A percentile compares a stretch with the other conserved stretches of the same genome.
Conservation (phyloP, 495 filamentous ascomycete species). For the Daldinia caldariorum region DNA sequence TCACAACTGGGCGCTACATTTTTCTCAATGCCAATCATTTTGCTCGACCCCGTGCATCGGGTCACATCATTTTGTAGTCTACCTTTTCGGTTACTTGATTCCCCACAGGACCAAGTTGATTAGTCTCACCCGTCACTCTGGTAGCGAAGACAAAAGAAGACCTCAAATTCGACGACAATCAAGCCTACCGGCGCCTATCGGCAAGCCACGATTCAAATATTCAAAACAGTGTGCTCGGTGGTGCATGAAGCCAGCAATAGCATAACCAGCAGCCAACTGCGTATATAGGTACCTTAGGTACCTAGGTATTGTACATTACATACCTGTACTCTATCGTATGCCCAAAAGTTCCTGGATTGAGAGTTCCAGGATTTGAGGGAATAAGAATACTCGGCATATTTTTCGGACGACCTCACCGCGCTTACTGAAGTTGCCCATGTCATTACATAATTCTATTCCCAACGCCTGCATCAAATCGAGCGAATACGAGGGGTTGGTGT, state of each 20-base stretch:
- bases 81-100: slow-evolving; percentile 42
- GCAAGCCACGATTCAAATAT: slow-evolving; percentile 24
- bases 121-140: slow-evolving; percentile 45
- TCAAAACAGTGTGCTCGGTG: slow-evolving; percentile 1
- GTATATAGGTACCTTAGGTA: neutral
- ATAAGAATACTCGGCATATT: slow-evolving; percentile 11
- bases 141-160: slow-evolving; percentile 42
- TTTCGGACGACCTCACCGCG: slow-evolving; percentile 29
- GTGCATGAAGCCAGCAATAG: slow-evolving; percentile 14
- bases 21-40: slow-evolving; percentile 39
- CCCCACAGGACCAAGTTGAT: slow-evolving; percentile 44
- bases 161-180: slow-evolving; percentile 41
- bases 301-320: no score
- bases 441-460: slow-evolving; percentile 32
- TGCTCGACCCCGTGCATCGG: slow-evolving; percentile 31
- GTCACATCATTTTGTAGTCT: slow-evolving; percentile 41
- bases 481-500: slow-evolving; percentile 23
- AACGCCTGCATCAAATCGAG: slow-evolving; percentile 10
- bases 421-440: slow-evolving; percentile 21
- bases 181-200: slow-evolving; percentile 33
- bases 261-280: neutral
- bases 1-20: slow-evolving; percentile 28
- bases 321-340: neutral
- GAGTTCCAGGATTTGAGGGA: no score
- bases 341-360: neutral